These are phyloP conservation scores for Penicillium chermesinum DNA, from an alignment of 495 filamentous ascomycete species.

Conservation along the genomic window DNA sequence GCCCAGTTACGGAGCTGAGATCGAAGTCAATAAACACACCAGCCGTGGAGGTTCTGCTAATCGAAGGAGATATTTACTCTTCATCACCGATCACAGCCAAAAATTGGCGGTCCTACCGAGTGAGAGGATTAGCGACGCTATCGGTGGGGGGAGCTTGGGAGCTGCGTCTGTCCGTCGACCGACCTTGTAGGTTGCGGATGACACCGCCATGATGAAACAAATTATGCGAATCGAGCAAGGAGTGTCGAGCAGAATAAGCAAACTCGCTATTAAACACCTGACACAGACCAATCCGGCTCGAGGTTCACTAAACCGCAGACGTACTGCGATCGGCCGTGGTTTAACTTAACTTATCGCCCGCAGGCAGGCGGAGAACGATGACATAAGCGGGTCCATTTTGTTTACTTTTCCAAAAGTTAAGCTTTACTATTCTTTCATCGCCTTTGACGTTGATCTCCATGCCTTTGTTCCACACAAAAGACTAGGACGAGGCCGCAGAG, in stretches of 20 bases:
- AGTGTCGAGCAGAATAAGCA: background rate
- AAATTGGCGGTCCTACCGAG: constrained; percentile 76
- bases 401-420: constrained; percentile 13
- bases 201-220: constrained; percentile 30
- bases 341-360: too few relatives aligned
- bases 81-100: constrained; percentile 97
- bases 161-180: constrained; percentile 2
- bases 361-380: constrained; percentile 10
- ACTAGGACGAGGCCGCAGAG: constrained; percentile 19
- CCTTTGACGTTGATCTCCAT: constrained; percentile 6
- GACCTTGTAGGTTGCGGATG: constrained; percentile 40
- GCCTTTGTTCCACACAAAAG: constrained; percentile 1
- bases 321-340: constrained; percentile 16
- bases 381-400: constrained; percentile 28
- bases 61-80: constrained; percentile 49
- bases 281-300: background rate
- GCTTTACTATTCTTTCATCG: constrained; percentile 3
- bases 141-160: constrained; percentile 12
- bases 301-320: constrained; percentile 1
- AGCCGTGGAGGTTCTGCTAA: background rate
- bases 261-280: too few relatives aligned
- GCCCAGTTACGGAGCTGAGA: constrained; percentile 87
- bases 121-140: constrained; percentile 17
- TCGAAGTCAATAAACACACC: constrained; percentile 16
- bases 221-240: background rate